Base-by-base conservation (phyloP, 495 filamentous ascomycete genomes). In the Penicillium waksmanii region DNA sequence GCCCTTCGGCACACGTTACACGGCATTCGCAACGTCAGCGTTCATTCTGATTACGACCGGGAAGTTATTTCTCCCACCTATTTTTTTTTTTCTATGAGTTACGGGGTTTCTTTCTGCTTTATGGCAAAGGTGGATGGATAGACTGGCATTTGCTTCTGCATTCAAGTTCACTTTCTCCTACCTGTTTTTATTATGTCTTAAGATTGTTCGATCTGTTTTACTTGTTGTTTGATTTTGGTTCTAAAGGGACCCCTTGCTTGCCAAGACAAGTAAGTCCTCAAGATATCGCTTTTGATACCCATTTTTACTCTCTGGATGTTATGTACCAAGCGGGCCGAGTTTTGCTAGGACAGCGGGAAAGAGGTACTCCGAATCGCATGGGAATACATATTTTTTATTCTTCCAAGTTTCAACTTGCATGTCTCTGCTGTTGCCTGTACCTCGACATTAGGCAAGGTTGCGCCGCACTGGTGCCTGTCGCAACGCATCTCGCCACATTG, bases 241-340 rank as follows among this genome's bases (percentile, higher is more conserved):
- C 13, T 44, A 44, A 13, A 44, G 42, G 27, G 44, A 12, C 51
- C 44, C 43, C 47, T 34, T 21, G 27, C n/a, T 23, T 34, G 50
- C 43, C 57, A 53, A 54, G 54, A 51, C 51, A 51, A 57, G 43
- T 43, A 51, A 57, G 43, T 43, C 53, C 40, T 56, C 62, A 53
- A 55, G 68, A 68, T 60, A 61, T 64, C 51, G 63, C 57, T 55
- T 62, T 72, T 68, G 69, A 72, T 72, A 72, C 69, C 69, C 69
- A 67, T 63, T 60, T 57, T 55, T 60, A 38, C 46, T 57, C 51
- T 60, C 47, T 57, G 40, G 43, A 59, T 61, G 47, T 58, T 61
- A 55, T 62, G 58, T 56, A 69, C 56, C 56, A 59, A 49, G 58
- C 55, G 55, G 58, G 53, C 42, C n/a, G 42, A 44, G 42, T 44